Base-by-base conservation (phyloP, 179 eudicot genomes). In the Beta corolliflora region DNA sequence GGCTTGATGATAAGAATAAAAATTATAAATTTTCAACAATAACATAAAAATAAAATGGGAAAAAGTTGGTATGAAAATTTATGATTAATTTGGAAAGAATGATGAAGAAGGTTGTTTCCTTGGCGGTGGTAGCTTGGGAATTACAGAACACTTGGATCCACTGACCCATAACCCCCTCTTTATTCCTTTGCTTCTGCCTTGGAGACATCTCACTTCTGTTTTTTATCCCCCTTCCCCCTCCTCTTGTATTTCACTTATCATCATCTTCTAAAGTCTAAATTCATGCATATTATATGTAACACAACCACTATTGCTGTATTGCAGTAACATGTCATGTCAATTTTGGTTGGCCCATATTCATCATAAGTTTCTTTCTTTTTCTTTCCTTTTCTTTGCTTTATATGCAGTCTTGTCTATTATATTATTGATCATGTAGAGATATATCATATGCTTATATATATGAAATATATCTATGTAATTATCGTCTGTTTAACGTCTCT, bases 111-210 rank as follows among this genome's bases (percentile, higher is more conserved):
- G 55, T 41, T 85, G 88, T 80, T 82, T 82, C 88, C 88, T 85
- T 82, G 85, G 83, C 88, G 85, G 88, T 82, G 85, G 88, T 82
- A 85, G 83, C 88, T 80, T 85, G 81, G 83, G 85, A 85, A 85
- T 55, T 77, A 79, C 79, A 85, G 79, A 85, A 85, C 87, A 79
- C 60, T 76, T n/a, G n/a, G 77, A 80, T 76, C 82, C 85, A 73
- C n/a, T n/a, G n/a, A 71, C 87, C 87, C 87, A 85, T 85, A 79
- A 82, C 72, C 61, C 19, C 19, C 13, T 63, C 87, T 79, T 82
- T 85, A 85, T 82, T 81, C 84, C 83, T 8, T 70, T 85, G 87
- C 78, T 82, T 79, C 84, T 78, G 9, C 31, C 82, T 79, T 82
- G 79, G 87, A 79, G 80, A 85, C 87, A 85, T 75, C 45, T 75